A percentile compares a stretch with the other conserved stretches of the same genome.
phyloP scores from a whole-genome alignment of 2,329 filamentous ascomycete species.

The Ophiognomonia clavigignenti-juglandacearum region DNA sequence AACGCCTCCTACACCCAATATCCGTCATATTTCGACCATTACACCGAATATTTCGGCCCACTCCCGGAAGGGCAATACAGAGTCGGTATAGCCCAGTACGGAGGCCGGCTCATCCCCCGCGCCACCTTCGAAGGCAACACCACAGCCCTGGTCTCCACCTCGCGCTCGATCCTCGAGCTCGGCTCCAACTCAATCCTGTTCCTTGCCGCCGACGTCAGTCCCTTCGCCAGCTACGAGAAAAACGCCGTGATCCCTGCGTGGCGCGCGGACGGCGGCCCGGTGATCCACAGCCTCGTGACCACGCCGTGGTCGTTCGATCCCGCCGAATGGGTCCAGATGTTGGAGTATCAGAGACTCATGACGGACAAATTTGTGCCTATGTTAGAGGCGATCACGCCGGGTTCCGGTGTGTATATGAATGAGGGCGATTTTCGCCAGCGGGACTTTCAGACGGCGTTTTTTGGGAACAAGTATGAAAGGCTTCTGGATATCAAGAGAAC shows the following conservation, averaged over 20 bases:
- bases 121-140: background rate
- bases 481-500: slow-evolving; percentile 40
- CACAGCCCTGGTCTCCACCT: background rate
- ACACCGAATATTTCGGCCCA: slow-evolving; percentile 29
- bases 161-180: too few species aligned
- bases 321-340: slow-evolving; percentile 20
- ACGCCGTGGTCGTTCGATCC: slow-evolving; percentile 30
- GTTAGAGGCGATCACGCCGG: slow-evolving; percentile 30
- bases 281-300: slow-evolving; percentile 26
- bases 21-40: slow-evolving; percentile 27
- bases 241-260: slow-evolving; percentile 35
- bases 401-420: slow-evolving; percentile 42
- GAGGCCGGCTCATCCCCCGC: slow-evolving; percentile 29
- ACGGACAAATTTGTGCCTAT: slow-evolving; percentile 26
- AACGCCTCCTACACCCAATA: slow-evolving; percentile 23
- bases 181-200: too few species aligned
- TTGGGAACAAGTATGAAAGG: slow-evolving; percentile 38
- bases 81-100: slow-evolving; percentile 28
- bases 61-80: slow-evolving; percentile 27
- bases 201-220: too few species aligned
- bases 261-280: slow-evolving; percentile 29
- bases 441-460: slow-evolving; percentile 41
- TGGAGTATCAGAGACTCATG: slow-evolving; percentile 23
- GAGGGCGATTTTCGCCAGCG: slow-evolving; percentile 46
- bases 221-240: slow-evolving; percentile 6